Evolutionary conservation across 495 filamentous ascomycete species (phyloP), one percentile per base, ranked within the genome.

Genomic region (Neurospora sublineolata): DNA sequence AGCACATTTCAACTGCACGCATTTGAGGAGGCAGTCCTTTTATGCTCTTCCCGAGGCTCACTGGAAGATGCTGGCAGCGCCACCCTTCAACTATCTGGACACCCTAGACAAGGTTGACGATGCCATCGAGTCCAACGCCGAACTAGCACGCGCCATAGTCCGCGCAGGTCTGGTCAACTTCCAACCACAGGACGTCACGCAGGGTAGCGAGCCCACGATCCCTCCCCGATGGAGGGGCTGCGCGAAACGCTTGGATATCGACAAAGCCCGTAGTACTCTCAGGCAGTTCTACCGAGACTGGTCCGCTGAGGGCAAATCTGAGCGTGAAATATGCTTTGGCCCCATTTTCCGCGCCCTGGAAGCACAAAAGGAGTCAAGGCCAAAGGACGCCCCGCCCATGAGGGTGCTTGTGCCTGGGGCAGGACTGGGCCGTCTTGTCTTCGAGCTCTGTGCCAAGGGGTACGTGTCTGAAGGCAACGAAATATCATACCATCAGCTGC

Each of bases 251-350:
- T 81, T 82, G 4, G 94, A 97, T 78, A 75, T 96, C 67, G 93
- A 95, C 75, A 99, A 97, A 80, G 95, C 94, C 20, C 86, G 91
- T 73, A 94, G 92, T 69, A 97, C 93, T 8, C 84, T 99, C 68
- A 86, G 93, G 27, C 95, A 99, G 77, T 92, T 99, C 76, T 97
- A 93, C 77, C 92, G 95, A 7, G 95, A 99, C 79, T 99, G 95
- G 95, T 93, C 92, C 46, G 85, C 84, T 10, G 94, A 92, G 75
- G 95, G 94, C 4, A 80, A 79, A 23, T 70, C 78, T 0, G 95
- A 99, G 82, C 85, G 96, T 6, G 82, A 87, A 5, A 89, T 88
- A 11, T 94, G 90, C 79, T 94, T 93, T 78, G 84, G 82, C 2
- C 93, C 92, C 0, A 85, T 98, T 4, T 82, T 94, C 67, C 73